Conservation (phyloP, 495 filamentous ascomycete species). For the Annulohypoxylon stygium region DNA sequence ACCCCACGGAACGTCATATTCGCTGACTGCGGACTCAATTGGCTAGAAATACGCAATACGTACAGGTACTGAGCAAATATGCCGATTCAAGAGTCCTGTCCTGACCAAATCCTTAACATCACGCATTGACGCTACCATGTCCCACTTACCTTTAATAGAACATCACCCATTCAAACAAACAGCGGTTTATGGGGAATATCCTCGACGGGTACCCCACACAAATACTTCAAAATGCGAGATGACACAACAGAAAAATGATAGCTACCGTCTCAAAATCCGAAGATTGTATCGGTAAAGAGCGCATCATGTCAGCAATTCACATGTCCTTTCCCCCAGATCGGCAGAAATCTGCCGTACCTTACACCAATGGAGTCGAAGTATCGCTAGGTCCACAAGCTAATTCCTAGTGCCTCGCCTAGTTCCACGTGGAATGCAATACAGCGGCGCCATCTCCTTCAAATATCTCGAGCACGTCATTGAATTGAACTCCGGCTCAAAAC, state of each 20-base stretch:
- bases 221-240: not conserved
- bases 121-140: constrained; percentile 13
- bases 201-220: constrained; percentile 1
- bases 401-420: not conserved
- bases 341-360: constrained; percentile 17
- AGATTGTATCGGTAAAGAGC: constrained; percentile 9
- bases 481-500: too few relatives aligned
- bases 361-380: constrained; percentile 25
- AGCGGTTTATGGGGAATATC: constrained; percentile 1
- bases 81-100: constrained; percentile 23
- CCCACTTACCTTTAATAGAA: not conserved
- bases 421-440: constrained; percentile 19
- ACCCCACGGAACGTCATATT: constrained; percentile 9
- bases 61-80: not conserved
- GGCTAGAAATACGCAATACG: constrained; percentile 15
- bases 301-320: constrained; percentile 22
- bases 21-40: constrained; percentile 25
- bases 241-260: not conserved
- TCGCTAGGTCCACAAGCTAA: not conserved
- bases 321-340: constrained; percentile 26
- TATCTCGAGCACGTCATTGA: not conserved
- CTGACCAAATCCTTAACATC: constrained; percentile 6
- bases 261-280: too few relatives aligned
- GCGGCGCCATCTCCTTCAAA: not conserved
- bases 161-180: not conserved